Base-by-base conservation (phyloP, 2,329 filamentous ascomycete species). In the Fusarium coicis region DNA sequence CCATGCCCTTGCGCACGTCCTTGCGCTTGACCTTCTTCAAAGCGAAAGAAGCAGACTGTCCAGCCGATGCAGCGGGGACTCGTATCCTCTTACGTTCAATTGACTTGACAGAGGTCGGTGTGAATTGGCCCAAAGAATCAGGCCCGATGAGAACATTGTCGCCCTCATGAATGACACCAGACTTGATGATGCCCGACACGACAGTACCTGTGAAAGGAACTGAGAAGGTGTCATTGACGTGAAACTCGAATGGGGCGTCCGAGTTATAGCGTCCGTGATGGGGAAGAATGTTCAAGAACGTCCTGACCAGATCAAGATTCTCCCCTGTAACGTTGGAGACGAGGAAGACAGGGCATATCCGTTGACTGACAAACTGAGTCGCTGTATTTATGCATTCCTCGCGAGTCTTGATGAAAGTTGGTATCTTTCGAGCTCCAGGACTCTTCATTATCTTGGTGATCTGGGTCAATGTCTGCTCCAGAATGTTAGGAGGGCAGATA, bases 1-100 rank as follows among this genome's bases (percentile, higher is more conserved):
- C 96, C 95, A 98, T 98, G 36, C 96, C 96, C 85, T 99, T 99
- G 18, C 96, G 89, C 0, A 99, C 96, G 74, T 98, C 96, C 81
- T 96, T 97, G 46, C 96, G 87, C 54, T 95, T 91, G 6, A 98
- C 89, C 71, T 95, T 92, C 74, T 96, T 95, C 59, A 99, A 82
- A 0, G 96, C 96, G 78, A 99, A 97, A 14, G 93, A 96, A 2
- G 94, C 96, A 34, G 93, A 97, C 82, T 99, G 96, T 0, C 96
- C 96, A 0, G 96, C 96, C 18, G 93, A 93, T 39, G 94, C 96
- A 4, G 92, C 94, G 0, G 95, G 94, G 0, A 98, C 96, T 30
- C 90, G 88, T 74, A 98, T 96, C 26, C 96, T 90, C 86, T 98
- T 98, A 23, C 96, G 90, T 83, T 99, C 96, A 76, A 99, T 98